Evolutionary conservation across 1,284 basidiomycete species (phyloP).

Genomic region (Pascua sp.): DNA sequence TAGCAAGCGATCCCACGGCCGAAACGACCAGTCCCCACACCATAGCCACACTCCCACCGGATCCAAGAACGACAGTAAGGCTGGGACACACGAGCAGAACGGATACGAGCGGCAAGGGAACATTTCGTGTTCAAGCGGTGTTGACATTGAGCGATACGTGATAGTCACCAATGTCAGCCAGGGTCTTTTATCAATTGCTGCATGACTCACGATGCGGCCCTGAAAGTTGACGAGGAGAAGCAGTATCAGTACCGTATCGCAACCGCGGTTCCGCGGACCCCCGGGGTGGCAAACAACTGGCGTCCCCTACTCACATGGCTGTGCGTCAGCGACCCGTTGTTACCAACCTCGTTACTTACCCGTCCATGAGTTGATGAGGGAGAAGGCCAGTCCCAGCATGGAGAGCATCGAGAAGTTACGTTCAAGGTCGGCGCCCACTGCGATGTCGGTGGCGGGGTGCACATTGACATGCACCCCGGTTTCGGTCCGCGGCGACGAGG

Average conservation of each 20-base stretch:
- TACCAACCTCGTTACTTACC: background rate
- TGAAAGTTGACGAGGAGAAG: background rate
- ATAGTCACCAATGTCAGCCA: too few species aligned
- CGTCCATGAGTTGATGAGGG: slow-evolving; percentile 22
- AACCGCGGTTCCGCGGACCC: background rate
- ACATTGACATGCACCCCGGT: too few species aligned
- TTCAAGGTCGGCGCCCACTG: slow-evolving; percentile 9
- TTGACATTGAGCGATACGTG: too few species aligned
- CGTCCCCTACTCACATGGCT: slow-evolving; percentile 2
- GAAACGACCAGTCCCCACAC: slow-evolving; percentile 44
- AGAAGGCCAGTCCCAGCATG: slow-evolving; percentile 16
- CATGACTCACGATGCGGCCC: background rate
- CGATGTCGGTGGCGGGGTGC: background rate
- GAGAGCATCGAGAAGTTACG: slow-evolving; percentile 18
- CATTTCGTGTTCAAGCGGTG: too few species aligned
- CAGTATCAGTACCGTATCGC: background rate
- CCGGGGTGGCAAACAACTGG: too few species aligned
- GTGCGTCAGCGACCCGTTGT: background rate
- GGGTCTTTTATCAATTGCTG: background rate
- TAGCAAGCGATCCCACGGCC: slow-evolving; percentile 28
- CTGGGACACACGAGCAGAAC: background rate
- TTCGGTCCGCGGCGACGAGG: too few species aligned
- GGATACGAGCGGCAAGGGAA: too few species aligned
- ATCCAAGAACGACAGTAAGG: slow-evolving; percentile 29
- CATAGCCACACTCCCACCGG: slow-evolving; percentile 39